These are phyloP conservation scores for Detonula confervacea DNA, from an alignment of 352 stramenopile genomes.

Conservation along the genomic window DNA sequence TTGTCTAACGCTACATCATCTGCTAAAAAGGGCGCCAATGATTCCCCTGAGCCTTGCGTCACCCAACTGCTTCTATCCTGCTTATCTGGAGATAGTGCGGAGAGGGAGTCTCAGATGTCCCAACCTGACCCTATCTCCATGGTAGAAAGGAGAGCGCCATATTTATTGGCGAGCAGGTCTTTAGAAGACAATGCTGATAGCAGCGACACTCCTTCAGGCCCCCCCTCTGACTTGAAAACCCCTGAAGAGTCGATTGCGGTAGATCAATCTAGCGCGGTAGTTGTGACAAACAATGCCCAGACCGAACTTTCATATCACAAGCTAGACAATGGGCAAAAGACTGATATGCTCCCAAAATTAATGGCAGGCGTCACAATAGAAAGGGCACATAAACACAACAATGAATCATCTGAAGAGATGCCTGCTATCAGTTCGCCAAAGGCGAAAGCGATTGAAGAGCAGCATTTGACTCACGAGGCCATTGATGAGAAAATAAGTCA, in stretches of 20 bases:
- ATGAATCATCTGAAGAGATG: slow-evolving; percentile 11
- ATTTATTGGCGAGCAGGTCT: not conserved
- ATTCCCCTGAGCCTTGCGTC: slow-evolving; percentile 14
- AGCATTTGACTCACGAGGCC: not conserved
- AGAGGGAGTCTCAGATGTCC: not conserved
- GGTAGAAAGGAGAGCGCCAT: not conserved
- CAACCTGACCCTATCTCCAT: not conserved
- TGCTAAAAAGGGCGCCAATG: too few relatives aligned
- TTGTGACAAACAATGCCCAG: slow-evolving; percentile 3
- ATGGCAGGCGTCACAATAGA: not conserved
- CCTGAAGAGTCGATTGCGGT: slow-evolving; percentile 2
- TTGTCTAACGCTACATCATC: too few relatives aligned
- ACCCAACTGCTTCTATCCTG: slow-evolving; percentile 38
- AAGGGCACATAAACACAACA: not conserved
- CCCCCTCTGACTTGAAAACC: slow-evolving; percentile 6
- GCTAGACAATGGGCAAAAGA: not conserved
- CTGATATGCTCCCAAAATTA: not conserved
- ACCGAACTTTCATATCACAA: not conserved
- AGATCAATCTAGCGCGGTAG: not conserved
- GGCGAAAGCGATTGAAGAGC: not conserved
- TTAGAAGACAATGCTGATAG: not conserved
- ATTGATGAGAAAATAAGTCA: not conserved
- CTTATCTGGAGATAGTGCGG: slow-evolving; percentile 31
- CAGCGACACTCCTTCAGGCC: not conserved
- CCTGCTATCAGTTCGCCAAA: not conserved